Conservation (phyloP, 1,139 yeast genomes). For the Nadsonia starkeyi-henricii region DNA sequence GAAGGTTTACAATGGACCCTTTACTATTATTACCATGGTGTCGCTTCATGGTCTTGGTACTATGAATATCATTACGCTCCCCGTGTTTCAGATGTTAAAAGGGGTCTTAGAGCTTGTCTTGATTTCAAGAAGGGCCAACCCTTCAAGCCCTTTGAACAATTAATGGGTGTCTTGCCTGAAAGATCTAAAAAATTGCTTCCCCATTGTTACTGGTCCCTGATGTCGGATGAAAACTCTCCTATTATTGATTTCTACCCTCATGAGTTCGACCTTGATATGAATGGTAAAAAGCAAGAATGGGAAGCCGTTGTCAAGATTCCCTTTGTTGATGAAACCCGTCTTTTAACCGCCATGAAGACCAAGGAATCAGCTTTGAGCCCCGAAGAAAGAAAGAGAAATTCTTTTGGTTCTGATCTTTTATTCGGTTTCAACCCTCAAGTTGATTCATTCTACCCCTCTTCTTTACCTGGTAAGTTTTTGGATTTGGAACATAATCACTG, state of each 20-base stretch:
- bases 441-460: constrained; percentile 55
- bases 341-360: constrained; percentile 60
- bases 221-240: constrained; percentile 80
- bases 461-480: constrained; percentile 63
- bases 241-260: constrained; percentile 87
- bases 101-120: constrained; percentile 47
- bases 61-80: constrained; percentile 84
- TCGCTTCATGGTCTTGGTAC: constrained; percentile 93
- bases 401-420: constrained; percentile 53
- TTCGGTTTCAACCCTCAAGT: constrained; percentile 70
- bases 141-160: constrained; percentile 85
- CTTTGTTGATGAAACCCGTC: constrained; percentile 74
- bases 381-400: constrained; percentile 60
- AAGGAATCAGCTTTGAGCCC: constrained; percentile 42
- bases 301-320: constrained; percentile 94
- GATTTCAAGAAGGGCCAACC: constrained; percentile 62
- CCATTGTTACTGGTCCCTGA: constrained; percentile 55
- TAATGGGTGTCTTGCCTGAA: constrained; percentile 96
- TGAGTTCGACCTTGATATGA: constrained; percentile 84
- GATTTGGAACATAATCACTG: constrained; percentile 73
- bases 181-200: constrained; percentile 80
- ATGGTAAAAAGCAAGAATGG: constrained; percentile 93
- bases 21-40: constrained; percentile 77
- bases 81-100: constrained; percentile 68
- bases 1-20: constrained; percentile 96